phyloP scores from a whole-genome alignment of 306 rosid genomes.

The Begonia peltatifolia region DNA sequence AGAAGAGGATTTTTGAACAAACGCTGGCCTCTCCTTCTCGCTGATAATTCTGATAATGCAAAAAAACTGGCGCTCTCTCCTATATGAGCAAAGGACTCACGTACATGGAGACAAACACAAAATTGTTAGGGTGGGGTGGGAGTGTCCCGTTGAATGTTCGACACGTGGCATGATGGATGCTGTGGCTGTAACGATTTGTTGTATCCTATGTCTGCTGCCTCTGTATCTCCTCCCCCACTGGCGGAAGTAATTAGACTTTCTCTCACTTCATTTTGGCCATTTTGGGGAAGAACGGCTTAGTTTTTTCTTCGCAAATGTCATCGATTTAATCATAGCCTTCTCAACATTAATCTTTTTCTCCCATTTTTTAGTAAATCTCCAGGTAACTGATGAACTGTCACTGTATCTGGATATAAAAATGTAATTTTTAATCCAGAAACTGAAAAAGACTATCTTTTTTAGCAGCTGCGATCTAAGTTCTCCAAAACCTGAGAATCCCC shows the following conservation, averaged over 20 bases:
- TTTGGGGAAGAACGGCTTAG: not conserved
- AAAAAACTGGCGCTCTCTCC: not conserved
- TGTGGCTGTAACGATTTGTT: slow-evolving; percentile 36
- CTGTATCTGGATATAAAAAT: no score
- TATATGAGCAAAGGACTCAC: slow-evolving; percentile 5
- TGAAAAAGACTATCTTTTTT: no score
- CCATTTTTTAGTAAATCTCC: no score
- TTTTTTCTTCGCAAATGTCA: no score
- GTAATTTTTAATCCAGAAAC: no score
- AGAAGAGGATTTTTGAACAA: slow-evolving; percentile 43
- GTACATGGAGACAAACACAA: slow-evolving; percentile 17
- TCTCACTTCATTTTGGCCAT: not conserved
- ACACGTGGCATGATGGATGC: slow-evolving; percentile 28
- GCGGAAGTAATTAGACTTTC: slow-evolving; percentile 7
- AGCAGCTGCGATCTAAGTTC: no score
- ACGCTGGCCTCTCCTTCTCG: slow-evolving; percentile 40
- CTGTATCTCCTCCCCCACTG: slow-evolving; percentile 13
- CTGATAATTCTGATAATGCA: slow-evolving; percentile 22
- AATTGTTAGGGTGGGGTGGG: not conserved
- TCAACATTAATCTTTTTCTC: no score
- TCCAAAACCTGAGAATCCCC: no score
- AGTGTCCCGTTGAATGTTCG: slow-evolving; percentile 9
- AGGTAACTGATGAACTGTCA: no score
- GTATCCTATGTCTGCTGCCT: slow-evolving; percentile 30
- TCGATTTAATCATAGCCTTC: no score